Evolutionary conservation across 148 eudicot species (phyloP), one percentile per base, ranked within the genome.

Genomic region (Dianthus caryophyllus): DNA sequence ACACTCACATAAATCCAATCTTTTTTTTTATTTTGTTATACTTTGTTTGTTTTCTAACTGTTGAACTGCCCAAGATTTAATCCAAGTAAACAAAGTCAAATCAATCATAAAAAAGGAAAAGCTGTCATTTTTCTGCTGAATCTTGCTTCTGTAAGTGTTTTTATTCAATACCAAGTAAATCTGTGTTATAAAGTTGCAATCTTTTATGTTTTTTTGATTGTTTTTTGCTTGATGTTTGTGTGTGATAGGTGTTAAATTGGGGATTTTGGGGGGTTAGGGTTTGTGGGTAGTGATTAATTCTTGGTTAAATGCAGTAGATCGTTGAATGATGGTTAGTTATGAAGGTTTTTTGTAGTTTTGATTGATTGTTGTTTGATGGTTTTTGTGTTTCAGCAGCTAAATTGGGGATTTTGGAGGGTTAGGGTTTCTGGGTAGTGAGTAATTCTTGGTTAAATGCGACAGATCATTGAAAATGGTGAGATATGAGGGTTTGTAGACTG

Each of bases 291-390:
- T 69, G 73, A 54, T 49, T 65, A 41, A 62, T 60, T 67, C 22
- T 65, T 58, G 69, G n/a, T 43, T 31, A 48, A 30, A 48, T 18
- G 75, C 0, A 12, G 18, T 65, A 68, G 80, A 78, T 61, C 63
- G 36, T 72, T 51, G 36, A 75, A 79, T 76, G 66, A 79, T 81
- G 81, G 55, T 79, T 79, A 79, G 83, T 72, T 56, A 79, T 82
- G 83, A 76, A 65, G 84, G 73, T 81, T 9, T 70, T n/a, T n/a
- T 59, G 64, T 58, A 11, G 26, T 50, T 12, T 47, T 21, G 53
- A 61, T 18, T 39, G 31, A 52, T 53, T 33, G 30, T 75, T 72
- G 44, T 74, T 72, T 57, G 52, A 59, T 46, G 65, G n/a, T 70
- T 60, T 26, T 33, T 63, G 51, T 43, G 72, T 73, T 74, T 65